These are phyloP conservation scores for Yamadazyma laniorum DNA, from an alignment of 805 yeast genomes.

Conservation along the genomic window DNA sequence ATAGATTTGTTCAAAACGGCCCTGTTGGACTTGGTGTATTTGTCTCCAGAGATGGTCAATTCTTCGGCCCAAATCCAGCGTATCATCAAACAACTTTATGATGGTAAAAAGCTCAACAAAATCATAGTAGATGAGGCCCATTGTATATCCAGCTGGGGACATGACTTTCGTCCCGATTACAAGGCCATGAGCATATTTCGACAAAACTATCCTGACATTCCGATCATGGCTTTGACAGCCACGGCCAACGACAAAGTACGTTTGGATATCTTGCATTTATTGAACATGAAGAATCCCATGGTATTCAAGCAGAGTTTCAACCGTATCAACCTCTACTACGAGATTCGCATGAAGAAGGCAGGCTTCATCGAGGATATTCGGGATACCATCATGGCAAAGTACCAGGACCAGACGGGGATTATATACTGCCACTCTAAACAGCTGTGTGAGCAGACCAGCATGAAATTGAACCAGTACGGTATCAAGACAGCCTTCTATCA, in stretches of 20 bases:
- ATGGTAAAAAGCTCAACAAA: slow-evolving; percentile 63
- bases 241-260: slow-evolving; percentile 92
- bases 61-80: slow-evolving; percentile 66
- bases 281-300: slow-evolving; percentile 59
- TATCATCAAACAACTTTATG: slow-evolving; percentile 58
- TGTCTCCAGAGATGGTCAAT: slow-evolving; percentile 93
- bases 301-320: slow-evolving; percentile 89
- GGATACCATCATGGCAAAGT: slow-evolving; percentile 50
- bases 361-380: slow-evolving; percentile 57
- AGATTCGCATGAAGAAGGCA: slow-evolving; percentile 64
- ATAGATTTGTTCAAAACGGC: slow-evolving; percentile 65
- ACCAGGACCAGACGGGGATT: slow-evolving; percentile 70
- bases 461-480: slow-evolving; percentile 56
- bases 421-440: slow-evolving; percentile 90
- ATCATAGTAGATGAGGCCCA: slow-evolving; percentile 97
- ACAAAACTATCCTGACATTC: slow-evolving; percentile 69
- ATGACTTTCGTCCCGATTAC: slow-evolving; percentile 96
- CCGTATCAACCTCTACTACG: slow-evolving; percentile 79
- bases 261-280: slow-evolving; percentile 78
- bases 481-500: slow-evolving; percentile 78
- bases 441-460: slow-evolving; percentile 80
- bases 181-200: slow-evolving; percentile 76
- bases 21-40: slow-evolving; percentile 69
- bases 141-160: slow-evolving; percentile 98
- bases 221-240: slow-evolving; percentile 95